These are phyloP conservation scores for Hibiscus tridactylites DNA, from an alignment of 345 rosid species.

Conservation along the genomic window DNA sequence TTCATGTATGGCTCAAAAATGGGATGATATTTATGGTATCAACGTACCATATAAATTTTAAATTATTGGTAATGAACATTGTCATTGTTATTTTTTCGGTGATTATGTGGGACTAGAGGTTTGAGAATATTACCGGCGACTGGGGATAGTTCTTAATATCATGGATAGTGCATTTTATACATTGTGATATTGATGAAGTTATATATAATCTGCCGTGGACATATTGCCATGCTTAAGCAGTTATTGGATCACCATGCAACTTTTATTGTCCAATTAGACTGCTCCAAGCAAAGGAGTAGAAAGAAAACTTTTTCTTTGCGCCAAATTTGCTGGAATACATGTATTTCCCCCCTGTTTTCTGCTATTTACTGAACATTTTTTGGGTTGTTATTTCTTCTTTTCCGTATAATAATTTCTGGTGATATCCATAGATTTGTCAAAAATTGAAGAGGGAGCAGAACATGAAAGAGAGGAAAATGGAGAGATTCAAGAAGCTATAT, in stretches of 20 bases:
- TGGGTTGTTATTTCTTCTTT: not conserved
- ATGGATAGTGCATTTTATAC: not conserved
- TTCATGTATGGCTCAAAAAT: not conserved
- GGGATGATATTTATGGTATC: not conserved
- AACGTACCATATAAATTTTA: not conserved
- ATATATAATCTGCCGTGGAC: not conserved
- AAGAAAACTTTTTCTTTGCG: not conserved
- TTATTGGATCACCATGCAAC: not conserved
- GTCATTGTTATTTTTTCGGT: not conserved
- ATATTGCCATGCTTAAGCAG: not conserved
- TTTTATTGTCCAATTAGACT: not conserved
- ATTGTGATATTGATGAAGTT: not conserved
- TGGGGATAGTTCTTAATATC: not conserved
- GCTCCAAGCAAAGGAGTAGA: not conserved
- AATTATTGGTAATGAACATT: not conserved
- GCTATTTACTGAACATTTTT: not conserved
- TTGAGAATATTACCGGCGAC: not conserved
- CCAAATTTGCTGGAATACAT: not conserved
- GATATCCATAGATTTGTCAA: constrained; percentile 28
- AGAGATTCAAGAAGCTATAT: constrained; percentile 57
- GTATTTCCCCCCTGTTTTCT: not conserved
- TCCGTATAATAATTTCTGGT: not conserved
- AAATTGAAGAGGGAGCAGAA: constrained; percentile 36
- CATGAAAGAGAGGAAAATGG: constrained; percentile 31
- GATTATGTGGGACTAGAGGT: not conserved